phyloP scores from a whole-genome alignment of 257 asterid species.

The Echites panduratus region DNA sequence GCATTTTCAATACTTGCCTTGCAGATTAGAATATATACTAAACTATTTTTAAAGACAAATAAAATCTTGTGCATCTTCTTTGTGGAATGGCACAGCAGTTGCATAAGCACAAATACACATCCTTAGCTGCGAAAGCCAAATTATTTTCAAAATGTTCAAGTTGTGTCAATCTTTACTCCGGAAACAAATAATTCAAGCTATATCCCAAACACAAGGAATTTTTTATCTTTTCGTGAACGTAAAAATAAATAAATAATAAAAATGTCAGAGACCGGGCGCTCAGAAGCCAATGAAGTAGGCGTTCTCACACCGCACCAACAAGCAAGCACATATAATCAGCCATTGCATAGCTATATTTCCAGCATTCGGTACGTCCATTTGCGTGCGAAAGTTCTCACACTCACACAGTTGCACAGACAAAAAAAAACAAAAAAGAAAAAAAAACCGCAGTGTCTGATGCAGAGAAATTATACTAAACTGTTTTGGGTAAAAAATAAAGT shows the following conservation, averaged over 20 bases:
- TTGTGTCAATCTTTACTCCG: not conserved
- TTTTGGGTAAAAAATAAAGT: too few relatives aligned
- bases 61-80: not conserved
- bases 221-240: not conserved
- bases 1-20: not conserved
- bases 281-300: not conserved
- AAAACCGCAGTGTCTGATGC: not conserved
- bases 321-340: not conserved
- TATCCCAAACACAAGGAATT: not conserved
- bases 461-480: too few relatives aligned
- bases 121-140: not conserved
- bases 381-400: not conserved
- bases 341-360: not conserved
- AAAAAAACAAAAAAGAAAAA: too few relatives aligned
- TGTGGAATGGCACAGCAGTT: not conserved
- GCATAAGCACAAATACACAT: not conserved
- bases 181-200: too few relatives aligned
- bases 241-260: not conserved
- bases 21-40: not conserved
- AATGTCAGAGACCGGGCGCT: not conserved
- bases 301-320: slow-evolving; percentile 2
- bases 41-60: not conserved
- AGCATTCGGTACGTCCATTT: not conserved
- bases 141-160: not conserved
- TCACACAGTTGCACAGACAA: too few relatives aligned